phyloP scores from a whole-genome alignment of 805 yeast genomes.

The Candida tibetensis region DNA sequence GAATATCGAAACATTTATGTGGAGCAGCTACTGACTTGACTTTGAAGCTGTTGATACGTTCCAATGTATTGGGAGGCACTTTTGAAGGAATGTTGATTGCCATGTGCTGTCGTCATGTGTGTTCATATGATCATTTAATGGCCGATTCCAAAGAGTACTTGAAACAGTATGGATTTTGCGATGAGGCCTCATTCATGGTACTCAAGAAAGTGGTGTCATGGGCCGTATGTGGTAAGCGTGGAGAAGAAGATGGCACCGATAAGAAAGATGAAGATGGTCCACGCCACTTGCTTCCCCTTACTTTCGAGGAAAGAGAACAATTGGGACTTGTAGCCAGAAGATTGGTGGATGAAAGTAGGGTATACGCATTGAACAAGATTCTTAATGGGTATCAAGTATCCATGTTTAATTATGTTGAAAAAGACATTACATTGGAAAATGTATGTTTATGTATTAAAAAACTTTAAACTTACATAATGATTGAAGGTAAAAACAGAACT shows the following conservation, averaged over 20 bases:
- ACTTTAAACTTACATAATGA: not conserved
- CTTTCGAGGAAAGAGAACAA: constrained; percentile 45
- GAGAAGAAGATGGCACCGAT: constrained; percentile 29
- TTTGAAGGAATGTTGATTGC: constrained; percentile 72
- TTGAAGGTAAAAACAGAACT: too few relatives aligned
- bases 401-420: constrained; percentile 57
- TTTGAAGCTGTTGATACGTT: constrained; percentile 55
- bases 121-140: constrained; percentile 57
- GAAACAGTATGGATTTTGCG: constrained; percentile 27
- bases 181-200: constrained; percentile 39
- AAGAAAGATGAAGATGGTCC: not conserved
- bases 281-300: constrained; percentile 46
- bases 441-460: constrained; percentile 40
- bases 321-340: constrained; percentile 71
- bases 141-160: constrained; percentile 45
- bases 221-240: constrained; percentile 72
- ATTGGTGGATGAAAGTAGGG: constrained; percentile 71
- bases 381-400: constrained; percentile 42
- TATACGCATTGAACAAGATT: constrained; percentile 38
- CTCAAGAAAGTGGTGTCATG: constrained; percentile 74
- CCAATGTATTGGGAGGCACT: constrained; percentile 19
- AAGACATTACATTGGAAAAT: constrained; percentile 67
- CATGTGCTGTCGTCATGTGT: constrained; percentile 90
- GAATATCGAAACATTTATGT: constrained; percentile 84
- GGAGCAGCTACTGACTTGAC: constrained; percentile 94